Percentiles rank a stretch among this genome's conserved stretches.
These are phyloP conservation scores for Abrus pulchellus DNA, from an alignment of 306 rosid species.

Conservation along the genomic window DNA sequence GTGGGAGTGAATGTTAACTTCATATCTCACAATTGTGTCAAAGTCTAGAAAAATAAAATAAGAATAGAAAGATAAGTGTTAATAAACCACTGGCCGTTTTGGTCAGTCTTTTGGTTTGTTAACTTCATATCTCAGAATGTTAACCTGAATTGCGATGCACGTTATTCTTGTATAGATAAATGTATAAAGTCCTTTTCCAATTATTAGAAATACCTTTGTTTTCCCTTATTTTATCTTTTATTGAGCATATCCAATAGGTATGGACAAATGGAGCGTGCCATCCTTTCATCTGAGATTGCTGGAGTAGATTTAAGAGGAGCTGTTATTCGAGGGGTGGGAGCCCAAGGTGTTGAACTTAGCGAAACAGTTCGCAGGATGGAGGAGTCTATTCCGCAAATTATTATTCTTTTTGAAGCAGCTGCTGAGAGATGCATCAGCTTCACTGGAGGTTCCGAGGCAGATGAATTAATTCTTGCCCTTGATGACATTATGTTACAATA, in stretches of 20 bases:
- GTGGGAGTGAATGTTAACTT: conserved; percentile 19
- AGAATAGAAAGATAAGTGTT: neutral
- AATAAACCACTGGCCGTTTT: conserved; percentile 1
- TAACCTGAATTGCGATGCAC: neutral
- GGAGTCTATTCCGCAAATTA: conserved; percentile 96
- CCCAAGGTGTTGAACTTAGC: conserved; percentile 99
- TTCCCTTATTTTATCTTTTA: conserved; percentile 47
- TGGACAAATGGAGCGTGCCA: conserved; percentile 98
- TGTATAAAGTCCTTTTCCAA: neutral
- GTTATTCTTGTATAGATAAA: conserved; percentile 21
- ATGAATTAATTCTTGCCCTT: conserved; percentile 89
- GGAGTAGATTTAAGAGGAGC: conserved; percentile 99
- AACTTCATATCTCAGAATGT: no score
- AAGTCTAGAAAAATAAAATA: neutral
- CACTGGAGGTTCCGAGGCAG: conserved; percentile 99
- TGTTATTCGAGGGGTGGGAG: conserved; percentile 97
- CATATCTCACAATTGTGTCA: conserved; percentile 28
- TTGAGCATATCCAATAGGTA: conserved; percentile 65
- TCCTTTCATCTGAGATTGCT: conserved; percentile 93
- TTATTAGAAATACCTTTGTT: conserved; percentile 33
- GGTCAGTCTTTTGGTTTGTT: conserved; percentile 26
- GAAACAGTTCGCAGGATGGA: conserved; percentile 99
- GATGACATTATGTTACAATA: conserved; percentile 93
- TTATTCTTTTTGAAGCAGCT: conserved; percentile 93
- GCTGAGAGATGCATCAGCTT: conserved; percentile 96